A percentile compares a stretch with the other conserved stretches of the same genome.
phyloP scores from a whole-genome alignment of 257 asterid genomes.

The Solanum dulcamara region DNA sequence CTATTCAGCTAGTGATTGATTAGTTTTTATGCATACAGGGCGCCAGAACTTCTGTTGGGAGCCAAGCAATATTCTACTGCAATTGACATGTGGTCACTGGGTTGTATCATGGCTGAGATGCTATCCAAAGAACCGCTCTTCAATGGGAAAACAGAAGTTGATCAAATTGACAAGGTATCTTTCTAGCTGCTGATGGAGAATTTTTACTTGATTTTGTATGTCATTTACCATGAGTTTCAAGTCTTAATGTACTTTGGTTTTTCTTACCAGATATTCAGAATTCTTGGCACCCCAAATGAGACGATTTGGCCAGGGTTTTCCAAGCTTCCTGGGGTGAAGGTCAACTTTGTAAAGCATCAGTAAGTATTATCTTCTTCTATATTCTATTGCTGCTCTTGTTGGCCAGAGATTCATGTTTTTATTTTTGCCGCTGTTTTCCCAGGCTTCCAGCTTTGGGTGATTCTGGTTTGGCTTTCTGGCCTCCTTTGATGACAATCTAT shows the following conservation, averaged over 20 bases:
- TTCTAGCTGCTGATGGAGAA: not conserved
- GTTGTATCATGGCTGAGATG: constrained; percentile 86
- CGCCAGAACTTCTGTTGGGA: constrained; percentile 85
- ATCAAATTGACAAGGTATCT: constrained; percentile 75
- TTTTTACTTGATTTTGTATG: not conserved
- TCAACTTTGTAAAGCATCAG: too few relatives aligned
- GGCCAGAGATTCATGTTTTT: too few relatives aligned
- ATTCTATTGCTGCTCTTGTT: too few relatives aligned
- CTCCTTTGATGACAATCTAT: too few relatives aligned
- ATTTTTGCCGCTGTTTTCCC: too few relatives aligned
- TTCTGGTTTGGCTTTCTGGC: too few relatives aligned
- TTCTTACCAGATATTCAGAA: constrained; percentile 42
- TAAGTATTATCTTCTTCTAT: too few relatives aligned
- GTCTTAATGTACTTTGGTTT: not conserved
- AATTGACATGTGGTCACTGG: constrained; percentile 90
- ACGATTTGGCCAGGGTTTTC: too few relatives aligned
- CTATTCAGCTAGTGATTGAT: too few relatives aligned
- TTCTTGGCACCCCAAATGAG: too few relatives aligned
- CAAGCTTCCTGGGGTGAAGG: too few relatives aligned
- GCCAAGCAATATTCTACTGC: constrained; percentile 71
- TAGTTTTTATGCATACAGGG: constrained; percentile 30
- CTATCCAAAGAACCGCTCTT: constrained; percentile 60
- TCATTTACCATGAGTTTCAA: not conserved
- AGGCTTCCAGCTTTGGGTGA: too few relatives aligned
- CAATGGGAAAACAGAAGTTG: constrained; percentile 60